Evolutionary conservation across 176 grass and related monocot genomes (phyloP).

Genomic region (Aegilops speltoides): DNA sequence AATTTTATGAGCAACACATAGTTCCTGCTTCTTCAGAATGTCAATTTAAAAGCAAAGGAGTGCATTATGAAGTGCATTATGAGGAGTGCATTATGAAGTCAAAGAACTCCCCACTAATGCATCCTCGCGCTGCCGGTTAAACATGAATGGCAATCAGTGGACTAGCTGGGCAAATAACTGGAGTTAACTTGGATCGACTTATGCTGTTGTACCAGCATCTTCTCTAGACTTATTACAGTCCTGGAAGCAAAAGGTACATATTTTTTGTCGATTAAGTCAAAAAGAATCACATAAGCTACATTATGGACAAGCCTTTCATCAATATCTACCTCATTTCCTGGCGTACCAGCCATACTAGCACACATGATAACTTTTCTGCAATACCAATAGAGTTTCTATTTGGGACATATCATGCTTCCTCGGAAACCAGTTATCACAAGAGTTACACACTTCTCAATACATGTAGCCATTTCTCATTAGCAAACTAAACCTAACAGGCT

Average conservation of each 20-base stretch:
- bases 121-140: slow-evolving; percentile 2
- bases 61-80: slow-evolving; percentile 19
- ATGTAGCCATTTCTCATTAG: slow-evolving; percentile 15
- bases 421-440: too few relatives aligned
- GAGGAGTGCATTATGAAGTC: slow-evolving; percentile 26
- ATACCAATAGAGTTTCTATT: too few relatives aligned
- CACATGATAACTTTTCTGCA: too few relatives aligned
- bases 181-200: background rate
- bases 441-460: background rate
- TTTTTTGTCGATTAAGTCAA: background rate
- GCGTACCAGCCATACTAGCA: too few relatives aligned
- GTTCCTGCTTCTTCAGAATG: background rate
- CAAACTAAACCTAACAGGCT: slow-evolving; percentile 23
- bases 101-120: slow-evolving; percentile 10
- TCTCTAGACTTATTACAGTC: background rate
- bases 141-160: slow-evolving; percentile 17
- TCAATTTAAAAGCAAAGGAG: slow-evolving; percentile 39
- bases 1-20: background rate
- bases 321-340: too few relatives aligned
- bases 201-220: background rate
- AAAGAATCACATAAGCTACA: too few relatives aligned
- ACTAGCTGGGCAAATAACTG: slow-evolving; percentile 18
- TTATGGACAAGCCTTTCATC: too few relatives aligned
- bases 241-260: too few relatives aligned
- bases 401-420: too few relatives aligned